Base-by-base conservation (phyloP, 306 rosid genomes). In the Trifolium dubium region DNA sequence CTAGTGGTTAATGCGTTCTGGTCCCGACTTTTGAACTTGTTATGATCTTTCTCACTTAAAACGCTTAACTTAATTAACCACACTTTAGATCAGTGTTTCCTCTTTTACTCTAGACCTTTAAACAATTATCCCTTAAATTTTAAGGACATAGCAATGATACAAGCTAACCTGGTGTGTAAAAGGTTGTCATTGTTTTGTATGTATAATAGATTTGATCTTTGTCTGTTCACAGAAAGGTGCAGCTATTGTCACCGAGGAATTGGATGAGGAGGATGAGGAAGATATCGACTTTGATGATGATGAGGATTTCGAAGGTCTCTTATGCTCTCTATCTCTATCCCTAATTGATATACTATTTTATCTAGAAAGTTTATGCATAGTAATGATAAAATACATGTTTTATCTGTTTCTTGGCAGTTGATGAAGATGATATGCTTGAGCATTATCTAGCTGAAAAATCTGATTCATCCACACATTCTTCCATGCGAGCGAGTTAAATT, bases 341-440 rank as follows among this genome's bases (percentile, higher is more conserved):
- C 7, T 41, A 51, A 56, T 32, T 75, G 17, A 64, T 55, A 43
- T 4, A 2, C 6, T 41, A 10, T 50, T 37, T 46, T 54, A 12
- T 54, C 60, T 54, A 19, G 6, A 44, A 64, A 75, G 19, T 59
- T 68, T 59, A 67, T 50, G 11, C 11, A 40, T 34, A 68, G 2
- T 37, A 23, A 46, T 74, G 64, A 78, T 40, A 56, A 23, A 47
- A 60, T 46, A 49, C 31, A 18, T 61, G 51, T 80, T 70, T 43
- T 43, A 3, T 79, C 23, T 78, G 49, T 72, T 47, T 72, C 76
- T 17, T 78, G 75, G 82, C 89, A 90, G 99, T 79, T 81, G 99
- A 94, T 19, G 99, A 95, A 86, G 98, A 93, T 5, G 98, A 95
- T 83, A 95, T 95, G 99, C 96, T 95, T 49, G 96, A 95, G 81